Base-by-base conservation (phyloP, 2,329 filamentous ascomycete genomes). In the Pseudocercospora macadamiae region DNA sequence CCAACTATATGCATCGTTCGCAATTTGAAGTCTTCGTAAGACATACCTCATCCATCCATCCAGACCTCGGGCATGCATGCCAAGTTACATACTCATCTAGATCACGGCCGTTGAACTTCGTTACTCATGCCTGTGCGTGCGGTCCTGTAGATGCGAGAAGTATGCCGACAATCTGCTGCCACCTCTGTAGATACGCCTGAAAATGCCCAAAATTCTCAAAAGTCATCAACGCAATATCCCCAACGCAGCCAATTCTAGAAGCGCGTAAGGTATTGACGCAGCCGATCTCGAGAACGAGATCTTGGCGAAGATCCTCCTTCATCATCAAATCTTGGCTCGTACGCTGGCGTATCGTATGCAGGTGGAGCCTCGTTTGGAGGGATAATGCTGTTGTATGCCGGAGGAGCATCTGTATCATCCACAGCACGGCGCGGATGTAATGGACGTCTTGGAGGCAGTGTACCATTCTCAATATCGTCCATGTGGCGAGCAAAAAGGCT, bases 401-500 rank as follows among this genome's bases (percentile, higher is more conserved):
- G 69, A n/a, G 69, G 69, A 14, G 67, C 66, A 42, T 70, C 68
- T 8, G 60, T 39, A 8, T 59, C 64, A n/a, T 67, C 68, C 9
- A 67, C 68, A 12, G 65, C 64, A 5, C 69, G 56, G 16, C 69
- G 54, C 8, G 60, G 51, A 55, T 70, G 68, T 57, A 65, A 60
- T 1, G 65, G 66, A 25, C 64, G 57, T 14, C 58, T 49, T 8
- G 61, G 57, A 16, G 55, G 61, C 26, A 64, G 64, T 7, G 60
- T 59, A 5, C 55, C 57, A 10, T 63, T 44, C 51, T 66, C 66
- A 12, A 67, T 58, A 25, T 65, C 67, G 28, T 66, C 66, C 19
- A 70, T 68, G 14, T 67, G 62, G 25, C 70, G 59, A 6, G 65
- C 71, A 65, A 66, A 72, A n/a, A 70, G 44, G 56, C 67, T 70